Evolutionary conservation across 2,329 filamentous ascomycete genomes (phyloP).

Genomic region (Fusarium circinatum): DNA sequence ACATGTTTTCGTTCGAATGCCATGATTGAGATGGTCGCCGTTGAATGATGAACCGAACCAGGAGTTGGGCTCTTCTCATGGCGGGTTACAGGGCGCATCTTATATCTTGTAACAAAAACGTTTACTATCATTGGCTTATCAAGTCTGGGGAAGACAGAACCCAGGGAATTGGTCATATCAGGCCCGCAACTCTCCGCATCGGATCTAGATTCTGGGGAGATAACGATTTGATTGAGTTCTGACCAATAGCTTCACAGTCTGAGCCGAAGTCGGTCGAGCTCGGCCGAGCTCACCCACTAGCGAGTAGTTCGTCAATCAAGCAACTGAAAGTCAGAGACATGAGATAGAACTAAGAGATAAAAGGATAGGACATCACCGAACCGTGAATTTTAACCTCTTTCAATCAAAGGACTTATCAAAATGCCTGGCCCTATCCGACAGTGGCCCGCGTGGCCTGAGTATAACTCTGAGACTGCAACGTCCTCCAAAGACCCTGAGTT

Average conservation of each 20-base stretch:
- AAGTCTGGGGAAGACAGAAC: not conserved
- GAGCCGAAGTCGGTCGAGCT: not conserved
- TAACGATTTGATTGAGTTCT: not conserved
- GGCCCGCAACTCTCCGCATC: not conserved
- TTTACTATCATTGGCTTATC: not conserved
- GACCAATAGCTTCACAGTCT: not conserved
- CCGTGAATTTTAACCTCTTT: not conserved
- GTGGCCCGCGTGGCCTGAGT: not conserved
- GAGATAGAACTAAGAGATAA: not conserved
- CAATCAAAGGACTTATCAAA: not conserved
- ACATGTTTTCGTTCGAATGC: not conserved
- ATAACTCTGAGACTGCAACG: not conserved
- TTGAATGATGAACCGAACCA: not conserved
- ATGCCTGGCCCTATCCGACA: not conserved
- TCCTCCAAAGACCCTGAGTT: constrained; percentile 1
- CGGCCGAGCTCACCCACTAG: not conserved
- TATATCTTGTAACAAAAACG: not conserved
- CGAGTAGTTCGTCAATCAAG: not conserved
- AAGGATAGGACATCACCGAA: not conserved
- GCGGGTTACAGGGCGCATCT: not conserved
- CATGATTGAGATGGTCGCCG: not conserved
- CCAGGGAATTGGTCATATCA: not conserved
- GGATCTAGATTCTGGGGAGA: not conserved
- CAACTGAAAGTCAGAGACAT: not conserved
- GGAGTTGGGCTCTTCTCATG: not conserved